A percentile compares a stretch with the other conserved stretches of the same genome.
Conservation (phyloP, 495 filamentous ascomycete species). For the Penicillium manginii region DNA sequence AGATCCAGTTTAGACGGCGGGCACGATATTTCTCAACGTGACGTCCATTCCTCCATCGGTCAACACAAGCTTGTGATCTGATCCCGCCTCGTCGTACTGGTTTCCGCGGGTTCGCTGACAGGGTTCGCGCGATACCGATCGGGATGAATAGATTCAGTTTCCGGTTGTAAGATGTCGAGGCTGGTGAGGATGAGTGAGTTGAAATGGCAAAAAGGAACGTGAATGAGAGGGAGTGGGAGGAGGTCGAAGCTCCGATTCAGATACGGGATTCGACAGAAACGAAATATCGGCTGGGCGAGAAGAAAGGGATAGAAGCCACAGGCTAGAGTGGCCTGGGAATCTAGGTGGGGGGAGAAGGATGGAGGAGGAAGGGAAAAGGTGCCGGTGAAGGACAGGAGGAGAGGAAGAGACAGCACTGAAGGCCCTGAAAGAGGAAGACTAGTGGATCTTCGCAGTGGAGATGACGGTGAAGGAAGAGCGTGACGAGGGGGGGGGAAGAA, state of each 20-base stretch:
- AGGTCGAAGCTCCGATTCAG: conserved; percentile 11
- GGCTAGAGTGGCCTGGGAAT: conserved; percentile 26
- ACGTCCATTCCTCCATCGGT: conserved; percentile 50
- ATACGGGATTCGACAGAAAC: not conserved
- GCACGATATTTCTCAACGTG: conserved; percentile 40
- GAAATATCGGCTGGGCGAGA: conserved; percentile 3
- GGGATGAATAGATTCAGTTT: not conserved
- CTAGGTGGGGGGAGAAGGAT: conserved; percentile 10
- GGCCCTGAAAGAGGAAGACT: conserved; percentile 32
- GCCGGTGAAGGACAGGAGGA: conserved; percentile 17
- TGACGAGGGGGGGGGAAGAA: conserved; percentile 12
- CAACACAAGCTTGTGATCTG: conserved; percentile 27
- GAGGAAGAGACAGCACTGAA: conserved; percentile 24
- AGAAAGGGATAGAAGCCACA: conserved; percentile 20
- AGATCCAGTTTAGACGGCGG: conserved; percentile 39
- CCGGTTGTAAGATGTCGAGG: not conserved
- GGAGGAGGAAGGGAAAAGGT: conserved; percentile 14
- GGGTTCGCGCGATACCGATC: conserved; percentile 13
- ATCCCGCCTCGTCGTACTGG: conserved; percentile 21
- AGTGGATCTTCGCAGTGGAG: conserved; percentile 43
- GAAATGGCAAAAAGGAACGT: conserved; percentile 17
- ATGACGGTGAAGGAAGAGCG: conserved; percentile 26
- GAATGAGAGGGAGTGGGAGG: conserved; percentile 16
- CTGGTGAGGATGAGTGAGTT: not conserved
- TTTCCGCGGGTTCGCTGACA: conserved; percentile 7